Conservation (phyloP, 2,329 filamentous ascomycete species). For the Penicillium sp. region DNA sequence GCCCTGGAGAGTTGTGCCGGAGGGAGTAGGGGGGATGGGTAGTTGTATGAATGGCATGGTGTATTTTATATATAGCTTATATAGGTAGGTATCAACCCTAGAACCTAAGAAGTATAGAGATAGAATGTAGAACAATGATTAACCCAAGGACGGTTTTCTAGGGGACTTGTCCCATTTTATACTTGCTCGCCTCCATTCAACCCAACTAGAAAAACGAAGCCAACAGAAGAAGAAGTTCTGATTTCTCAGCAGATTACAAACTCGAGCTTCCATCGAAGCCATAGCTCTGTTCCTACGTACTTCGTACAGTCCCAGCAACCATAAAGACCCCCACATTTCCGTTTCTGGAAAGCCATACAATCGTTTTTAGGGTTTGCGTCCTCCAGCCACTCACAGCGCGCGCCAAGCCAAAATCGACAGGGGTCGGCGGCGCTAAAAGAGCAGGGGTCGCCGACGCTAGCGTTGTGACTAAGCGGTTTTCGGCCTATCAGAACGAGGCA, state of each 20-base stretch:
- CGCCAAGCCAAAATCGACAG: neutral
- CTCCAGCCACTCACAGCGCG: neutral
- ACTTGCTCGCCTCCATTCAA: neutral
- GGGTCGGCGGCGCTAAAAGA: slow-evolving; percentile 2
- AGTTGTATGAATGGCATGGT: neutral
- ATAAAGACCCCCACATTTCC: neutral
- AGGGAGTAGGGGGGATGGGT: neutral
- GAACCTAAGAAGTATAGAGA: no score
- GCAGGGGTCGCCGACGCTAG: slow-evolving; percentile 1
- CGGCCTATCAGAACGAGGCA: neutral
- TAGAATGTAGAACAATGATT: neutral
- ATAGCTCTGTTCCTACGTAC: neutral
- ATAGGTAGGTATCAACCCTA: no score
- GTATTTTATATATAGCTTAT: neutral
- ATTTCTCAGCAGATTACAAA: neutral
- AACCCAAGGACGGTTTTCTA: no score
- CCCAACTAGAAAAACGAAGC: neutral
- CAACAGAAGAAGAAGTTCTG: neutral
- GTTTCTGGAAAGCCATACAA: neutral
- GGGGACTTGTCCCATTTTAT: neutral
- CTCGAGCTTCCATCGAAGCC: neutral
- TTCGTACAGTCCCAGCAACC: neutral
- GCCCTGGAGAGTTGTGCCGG: slow-evolving; percentile 18
- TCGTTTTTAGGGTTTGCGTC: neutral
- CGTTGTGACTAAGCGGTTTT: neutral